Evolutionary conservation across 805 yeast species (phyloP), one percentile per base, ranked within the genome.

Genomic region (Barnettozyma salicaria): DNA sequence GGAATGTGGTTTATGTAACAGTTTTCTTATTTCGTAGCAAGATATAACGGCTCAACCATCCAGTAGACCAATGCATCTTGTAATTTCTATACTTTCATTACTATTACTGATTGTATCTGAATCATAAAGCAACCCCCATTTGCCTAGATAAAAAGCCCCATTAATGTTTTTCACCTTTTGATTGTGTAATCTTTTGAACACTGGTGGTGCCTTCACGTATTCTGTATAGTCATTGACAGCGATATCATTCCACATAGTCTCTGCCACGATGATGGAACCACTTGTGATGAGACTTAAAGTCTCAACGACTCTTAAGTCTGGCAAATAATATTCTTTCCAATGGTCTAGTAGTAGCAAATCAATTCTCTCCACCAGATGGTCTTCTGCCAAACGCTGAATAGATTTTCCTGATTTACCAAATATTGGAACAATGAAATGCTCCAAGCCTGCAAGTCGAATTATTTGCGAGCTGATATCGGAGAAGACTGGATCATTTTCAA

Each of bases 321-420:
- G 64, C 18, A 65, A 54, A 41, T 67, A 69, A 31, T 45, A 32
- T 12, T 55, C 56, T 37, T 63, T 63, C 48, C 55, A 49, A 42
- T 68, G 74, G 47, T 69, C 69, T 32, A 69, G 54, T 36, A 69
- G 61, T 4, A 64, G 47, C 27, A 67, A 48, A 37, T 66, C 71
- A 2, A 63, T 44, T 14, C 31, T 27, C 10, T 44, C 49, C 3
- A 50, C 16, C 9, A 32, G n/a, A 28, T 60, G n/a, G 42, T 24
- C 29, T 12, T 27, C 25, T 1, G 35, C 8, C 14, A 49, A 30
- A 6, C 22, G 14, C 13, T 43, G 43, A 6, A 49, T 27, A 11
- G 32, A 27, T 7, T 42, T 45, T 1, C 44, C 38, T 0, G 48
- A 49, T 24, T 35, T 45, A 1, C 52, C 53, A 3, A 27, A 18